Percentiles rank a stretch among this genome's conserved stretches.
These are phyloP conservation scores for Acacia concinna DNA, from an alignment of 331 rosid genomes.

Conservation along the genomic window DNA sequence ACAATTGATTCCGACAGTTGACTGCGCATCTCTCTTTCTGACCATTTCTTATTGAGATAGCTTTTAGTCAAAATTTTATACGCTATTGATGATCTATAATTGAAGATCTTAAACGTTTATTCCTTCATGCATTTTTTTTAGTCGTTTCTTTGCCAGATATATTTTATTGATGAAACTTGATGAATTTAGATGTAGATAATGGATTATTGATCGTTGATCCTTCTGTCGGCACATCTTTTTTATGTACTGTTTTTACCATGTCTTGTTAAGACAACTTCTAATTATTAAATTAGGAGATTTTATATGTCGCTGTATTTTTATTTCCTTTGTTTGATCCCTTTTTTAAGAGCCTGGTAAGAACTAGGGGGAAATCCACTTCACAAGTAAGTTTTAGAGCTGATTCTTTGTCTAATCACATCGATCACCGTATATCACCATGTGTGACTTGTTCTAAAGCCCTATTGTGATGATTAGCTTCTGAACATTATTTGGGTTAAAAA, in stretches of 20 bases:
- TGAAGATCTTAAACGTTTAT: background rate
- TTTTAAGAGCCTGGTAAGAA: background rate
- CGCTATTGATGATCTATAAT: background rate
- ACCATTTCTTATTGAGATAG: background rate
- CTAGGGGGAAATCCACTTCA: background rate
- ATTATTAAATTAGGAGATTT: background rate
- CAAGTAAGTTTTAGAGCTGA: background rate
- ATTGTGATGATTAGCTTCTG: constrained; percentile 7
- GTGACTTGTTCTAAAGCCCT: background rate
- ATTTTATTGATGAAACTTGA: background rate
- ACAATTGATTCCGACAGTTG: background rate
- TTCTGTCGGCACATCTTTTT: background rate
- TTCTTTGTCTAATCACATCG: background rate
- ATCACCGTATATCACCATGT: background rate
- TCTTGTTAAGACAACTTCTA: background rate
- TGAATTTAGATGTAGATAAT: background rate
- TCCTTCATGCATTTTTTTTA: background rate
- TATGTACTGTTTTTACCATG: background rate
- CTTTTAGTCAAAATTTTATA: background rate
- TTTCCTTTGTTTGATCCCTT: background rate
- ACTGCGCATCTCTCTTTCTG: background rate
- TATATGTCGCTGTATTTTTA: background rate
- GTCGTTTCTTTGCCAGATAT: background rate
- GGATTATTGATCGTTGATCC: background rate
- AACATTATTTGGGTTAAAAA: background rate